These are phyloP conservation scores for Aureobasidium sp. DNA, from an alignment of 2,329 filamentous ascomycete genomes.

Conservation along the genomic window DNA sequence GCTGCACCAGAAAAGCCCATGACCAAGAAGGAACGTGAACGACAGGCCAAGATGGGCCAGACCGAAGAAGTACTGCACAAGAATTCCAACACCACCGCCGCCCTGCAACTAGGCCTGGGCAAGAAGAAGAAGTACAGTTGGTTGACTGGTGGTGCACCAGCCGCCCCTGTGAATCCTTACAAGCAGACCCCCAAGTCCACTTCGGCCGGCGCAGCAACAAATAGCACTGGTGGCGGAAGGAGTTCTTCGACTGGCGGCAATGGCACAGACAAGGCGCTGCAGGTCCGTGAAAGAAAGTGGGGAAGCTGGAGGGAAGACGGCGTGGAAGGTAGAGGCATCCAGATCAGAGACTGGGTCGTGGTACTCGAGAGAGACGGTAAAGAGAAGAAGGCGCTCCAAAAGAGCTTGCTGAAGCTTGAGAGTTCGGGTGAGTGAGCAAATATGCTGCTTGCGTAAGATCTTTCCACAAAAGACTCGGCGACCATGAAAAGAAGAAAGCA, in stretches of 20 bases:
- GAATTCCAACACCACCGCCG: conserved; percentile 76
- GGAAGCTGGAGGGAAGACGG: conserved; percentile 58
- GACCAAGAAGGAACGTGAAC: conserved; percentile 83
- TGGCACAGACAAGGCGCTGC: conserved; percentile 10
- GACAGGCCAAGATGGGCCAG: conserved; percentile 61
- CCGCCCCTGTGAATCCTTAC: conserved; percentile 43
- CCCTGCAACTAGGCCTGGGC: conserved; percentile 63
- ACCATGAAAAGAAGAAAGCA: not conserved
- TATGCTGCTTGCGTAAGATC: not conserved
- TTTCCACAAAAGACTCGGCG: not conserved
- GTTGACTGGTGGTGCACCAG: conserved; percentile 59
- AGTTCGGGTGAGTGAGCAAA: not conserved
- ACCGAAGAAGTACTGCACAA: conserved; percentile 73
- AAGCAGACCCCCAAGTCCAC: conserved; percentile 23
- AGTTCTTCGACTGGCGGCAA: not conserved
- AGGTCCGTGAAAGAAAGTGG: conserved; percentile 26
- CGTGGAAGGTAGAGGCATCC: conserved; percentile 69
- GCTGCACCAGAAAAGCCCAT: conserved; percentile 58
- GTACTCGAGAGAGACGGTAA: conserved; percentile 73
- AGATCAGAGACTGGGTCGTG: conserved; percentile 74
- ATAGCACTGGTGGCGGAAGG: not conserved
- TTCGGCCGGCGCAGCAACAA: conserved; percentile 9
- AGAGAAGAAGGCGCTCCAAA: conserved; percentile 57
- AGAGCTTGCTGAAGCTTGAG: conserved; percentile 32
- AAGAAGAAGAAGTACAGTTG: conserved; percentile 66